Evolutionary conservation across 2,329 filamentous ascomycete species (phyloP), one percentile per base, ranked within the genome.

Genomic region (Rachicladosporium sp.): DNA sequence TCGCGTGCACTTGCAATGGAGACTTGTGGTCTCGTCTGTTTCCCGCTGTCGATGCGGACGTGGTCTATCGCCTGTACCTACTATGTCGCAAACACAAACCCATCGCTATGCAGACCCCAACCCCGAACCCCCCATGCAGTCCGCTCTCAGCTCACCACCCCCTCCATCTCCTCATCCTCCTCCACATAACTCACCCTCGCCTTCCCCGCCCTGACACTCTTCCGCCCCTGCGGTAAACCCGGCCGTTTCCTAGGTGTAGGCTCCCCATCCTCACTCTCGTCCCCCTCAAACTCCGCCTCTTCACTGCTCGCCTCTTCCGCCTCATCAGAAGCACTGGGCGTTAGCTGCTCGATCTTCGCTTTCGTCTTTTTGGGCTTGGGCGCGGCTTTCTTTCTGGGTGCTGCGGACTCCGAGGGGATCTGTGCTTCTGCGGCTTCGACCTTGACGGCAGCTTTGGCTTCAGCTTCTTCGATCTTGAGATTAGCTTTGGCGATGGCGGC

Each of bases 241-340:
- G 35, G 35, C 31, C 36, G 43, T 40, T 43, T 45, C 11, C 38
- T 36, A 21, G 37, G 43, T 43, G 30, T 45, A 35, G 29, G 45
- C 43, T 36, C 50, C 10, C 40, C 44, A 30, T 51, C 52, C 13
- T 60, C 55, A 30, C 59, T 63, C 31, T 67, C 48, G 41, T 66
- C 63, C 10, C 43, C 43, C 23, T 27, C 23, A 27, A 60, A 54
- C 6, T 56, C 55, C 6, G 52, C 50, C 6, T 47, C 50, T 15
- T 57, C 50, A 27, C 23, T 27, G 8, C 23, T 27, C 3, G 23
- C 23, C 9, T 51, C 52, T 12, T 51, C 54, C 23, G 54, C 49
- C 10, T 62, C 59, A 32, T 59, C 54, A 41, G 61, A 58, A 35
- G 60, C 60, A 40, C 59, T 63, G 11, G 66, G 66, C 27, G 64